Conservation (phyloP, 2,329 filamentous ascomycete genomes). For the Fusarium torulosum region DNA sequence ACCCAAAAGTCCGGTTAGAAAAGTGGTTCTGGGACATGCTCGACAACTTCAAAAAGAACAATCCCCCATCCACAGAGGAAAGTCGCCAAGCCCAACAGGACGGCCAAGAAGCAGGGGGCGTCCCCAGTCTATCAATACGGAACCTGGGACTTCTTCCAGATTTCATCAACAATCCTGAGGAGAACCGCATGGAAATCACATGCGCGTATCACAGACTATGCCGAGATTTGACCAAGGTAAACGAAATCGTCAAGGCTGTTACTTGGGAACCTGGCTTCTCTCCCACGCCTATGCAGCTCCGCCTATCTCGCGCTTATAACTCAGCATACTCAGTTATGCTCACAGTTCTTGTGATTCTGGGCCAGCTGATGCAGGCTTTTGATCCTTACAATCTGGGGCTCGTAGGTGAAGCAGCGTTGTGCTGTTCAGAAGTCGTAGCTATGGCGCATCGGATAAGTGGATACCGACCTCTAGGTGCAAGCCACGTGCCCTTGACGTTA, state of each 20-base stretch:
- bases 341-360: conserved; percentile 19
- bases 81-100: background rate
- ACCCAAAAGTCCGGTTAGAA: conserved; percentile 33
- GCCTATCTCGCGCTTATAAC: conserved; percentile 20
- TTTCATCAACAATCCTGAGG: conserved; percentile 37
- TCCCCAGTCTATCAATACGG: conserved; percentile 31
- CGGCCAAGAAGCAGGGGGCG: conserved; percentile 8
- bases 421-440: conserved; percentile 26
- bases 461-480: conserved; percentile 33
- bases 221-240: conserved; percentile 29
- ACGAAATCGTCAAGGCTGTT: conserved; percentile 30
- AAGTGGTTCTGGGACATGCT: conserved; percentile 44
- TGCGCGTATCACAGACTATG: conserved; percentile 32
- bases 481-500: conserved; percentile 30
- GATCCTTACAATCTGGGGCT: conserved; percentile 31
- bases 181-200: conserved; percentile 36
- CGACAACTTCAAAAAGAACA: conserved; percentile 30
- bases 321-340: conserved; percentile 31
- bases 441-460: conserved; percentile 23
- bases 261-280: conserved; percentile 19
- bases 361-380: conserved; percentile 38
- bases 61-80: conserved; percentile 19
- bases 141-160: conserved; percentile 34
- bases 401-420: conserved; percentile 25
- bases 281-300: conserved; percentile 28